Evolutionary conservation across 371 early-diverging fungal species (phyloP).

Genomic region (Coemansia sp.): DNA sequence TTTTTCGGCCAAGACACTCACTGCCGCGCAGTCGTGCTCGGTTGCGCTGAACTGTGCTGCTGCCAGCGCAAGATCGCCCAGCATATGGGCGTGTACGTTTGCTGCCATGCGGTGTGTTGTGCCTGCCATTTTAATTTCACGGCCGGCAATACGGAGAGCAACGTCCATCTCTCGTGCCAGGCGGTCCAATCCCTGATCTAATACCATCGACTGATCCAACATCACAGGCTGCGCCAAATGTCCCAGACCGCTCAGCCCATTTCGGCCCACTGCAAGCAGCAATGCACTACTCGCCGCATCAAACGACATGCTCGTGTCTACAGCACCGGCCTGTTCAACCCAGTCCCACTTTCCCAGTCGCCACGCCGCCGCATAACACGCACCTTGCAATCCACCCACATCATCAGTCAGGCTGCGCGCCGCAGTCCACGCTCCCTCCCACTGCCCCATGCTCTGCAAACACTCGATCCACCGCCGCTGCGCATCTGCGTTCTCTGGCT

Average conservation of each 20-base stretch:
- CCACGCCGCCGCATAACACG: constrained; percentile 50
- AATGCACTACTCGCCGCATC: constrained; percentile 33
- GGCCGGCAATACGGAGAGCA: constrained; percentile 20
- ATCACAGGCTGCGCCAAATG: constrained; percentile 14
- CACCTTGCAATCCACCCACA: constrained; percentile 11
- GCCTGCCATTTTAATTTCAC: constrained; percentile 17
- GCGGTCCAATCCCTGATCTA: not conserved
- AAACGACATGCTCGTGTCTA: not conserved
- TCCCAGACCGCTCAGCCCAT: not conserved
- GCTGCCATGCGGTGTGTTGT: constrained; percentile 6
- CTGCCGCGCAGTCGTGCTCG: constrained; percentile 5
- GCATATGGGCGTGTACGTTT: constrained; percentile 47
- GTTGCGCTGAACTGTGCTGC: constrained; percentile 5
- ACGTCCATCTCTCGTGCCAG: constrained; percentile 5
- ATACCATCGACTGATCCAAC: not conserved
- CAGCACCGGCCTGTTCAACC: constrained; percentile 9
- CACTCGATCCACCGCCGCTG: constrained; percentile 43
- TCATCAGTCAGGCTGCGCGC: constrained; percentile 21
- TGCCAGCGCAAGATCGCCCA: constrained; percentile 37
- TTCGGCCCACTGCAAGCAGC: constrained; percentile 6
- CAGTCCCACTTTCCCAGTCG: constrained; percentile 50
- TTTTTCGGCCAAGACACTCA: constrained; percentile 23
- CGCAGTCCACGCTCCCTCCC: constrained; percentile 49
- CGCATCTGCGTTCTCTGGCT: constrained; percentile 24
- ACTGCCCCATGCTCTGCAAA: constrained; percentile 49